Base-by-base conservation (phyloP, 164 flowering plant genomes). In the Vitis vinifera region DNA sequence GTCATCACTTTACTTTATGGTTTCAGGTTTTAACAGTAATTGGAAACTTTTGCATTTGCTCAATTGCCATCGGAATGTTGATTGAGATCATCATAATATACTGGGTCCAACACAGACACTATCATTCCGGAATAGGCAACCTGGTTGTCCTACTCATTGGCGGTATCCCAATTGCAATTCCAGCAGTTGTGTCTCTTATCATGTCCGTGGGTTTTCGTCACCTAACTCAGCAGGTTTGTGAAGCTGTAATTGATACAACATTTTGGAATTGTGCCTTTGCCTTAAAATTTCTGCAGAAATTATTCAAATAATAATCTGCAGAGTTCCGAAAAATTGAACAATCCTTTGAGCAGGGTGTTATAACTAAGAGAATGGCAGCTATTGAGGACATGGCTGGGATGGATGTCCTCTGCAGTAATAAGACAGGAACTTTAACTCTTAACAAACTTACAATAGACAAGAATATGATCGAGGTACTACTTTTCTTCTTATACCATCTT, bases 141-240 rank as follows among this genome's bases (percentile, higher is more conserved):
- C 44, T 63, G 60, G 52, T 48, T 73, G 37, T 63, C 68, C 1
- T 71, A 9, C 63, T 73, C 14, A 67, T 73, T 63, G 76, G 76
- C 29, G 76, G 76, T n/a, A 73, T 73, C 58, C 76, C 76, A n/a
- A 73, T 73, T 55, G 76, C 76, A 10, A 73, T 73, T 71, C 76
- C 76, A 12, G 62, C 76, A 27, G 76, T 73, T 13, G 67, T 73
- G 48, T 73, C 76, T 55, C 71, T 73, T 4, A 73, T 71, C 3
- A 68, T 73, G 76, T 71, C 71, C 1, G 62, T 73, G 30, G 76
- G 76, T 16, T 73, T 71, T 55, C 71, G 67, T 47, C 62, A 68
- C 11, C 50, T 73, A 23, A 67, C 76, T 55, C 76, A 73, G 57
- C 75, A 73, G 74, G 74, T 71, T 1, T 9, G 10, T n/a, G 15